Conservation (phyloP, 208 protist species). For the Acanthamoeba comandoni region DNA sequence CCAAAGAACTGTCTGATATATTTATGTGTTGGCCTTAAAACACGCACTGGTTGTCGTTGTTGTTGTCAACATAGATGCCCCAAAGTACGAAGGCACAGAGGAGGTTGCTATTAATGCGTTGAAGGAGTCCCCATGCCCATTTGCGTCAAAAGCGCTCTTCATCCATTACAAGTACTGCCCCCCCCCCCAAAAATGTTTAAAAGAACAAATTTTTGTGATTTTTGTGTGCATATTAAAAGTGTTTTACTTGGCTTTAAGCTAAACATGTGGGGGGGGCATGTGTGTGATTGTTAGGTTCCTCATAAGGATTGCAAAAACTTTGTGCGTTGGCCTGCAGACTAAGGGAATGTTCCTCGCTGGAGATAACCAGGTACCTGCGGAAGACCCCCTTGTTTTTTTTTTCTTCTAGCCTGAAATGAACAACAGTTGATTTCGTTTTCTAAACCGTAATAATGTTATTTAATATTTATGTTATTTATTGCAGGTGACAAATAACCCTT, state of each 20-base stretch:
- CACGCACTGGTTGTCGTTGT: no score
- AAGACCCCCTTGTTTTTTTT: neutral
- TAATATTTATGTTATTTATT: no score
- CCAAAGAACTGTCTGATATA: no score
- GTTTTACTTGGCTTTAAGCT: no score
- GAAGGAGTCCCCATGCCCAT: constrained; percentile 25
- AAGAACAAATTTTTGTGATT: no score
- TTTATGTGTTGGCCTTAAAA: no score
- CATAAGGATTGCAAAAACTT: constrained; percentile 60
- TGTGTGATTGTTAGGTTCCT: constrained; percentile 30
- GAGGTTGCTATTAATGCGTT: constrained; percentile 7
- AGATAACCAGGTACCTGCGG: constrained; percentile 71
- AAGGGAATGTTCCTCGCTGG: constrained; percentile 66
- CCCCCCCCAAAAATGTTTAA: no score
- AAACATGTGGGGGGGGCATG: no score
- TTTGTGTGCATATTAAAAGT: no score
- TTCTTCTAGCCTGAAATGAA: neutral
- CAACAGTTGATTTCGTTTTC: no score
- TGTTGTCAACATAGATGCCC: no score
- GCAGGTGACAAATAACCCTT: constrained; percentile 63
- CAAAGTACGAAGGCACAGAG: constrained; percentile 5
- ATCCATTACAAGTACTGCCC: constrained; percentile 26
- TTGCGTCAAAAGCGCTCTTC: constrained; percentile 40
- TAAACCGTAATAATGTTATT: no score
- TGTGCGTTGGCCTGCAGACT: constrained; percentile 52